Evolutionary conservation across 2,329 filamentous ascomycete species (phyloP).

Genomic region (Colletotrichum falcatum): DNA sequence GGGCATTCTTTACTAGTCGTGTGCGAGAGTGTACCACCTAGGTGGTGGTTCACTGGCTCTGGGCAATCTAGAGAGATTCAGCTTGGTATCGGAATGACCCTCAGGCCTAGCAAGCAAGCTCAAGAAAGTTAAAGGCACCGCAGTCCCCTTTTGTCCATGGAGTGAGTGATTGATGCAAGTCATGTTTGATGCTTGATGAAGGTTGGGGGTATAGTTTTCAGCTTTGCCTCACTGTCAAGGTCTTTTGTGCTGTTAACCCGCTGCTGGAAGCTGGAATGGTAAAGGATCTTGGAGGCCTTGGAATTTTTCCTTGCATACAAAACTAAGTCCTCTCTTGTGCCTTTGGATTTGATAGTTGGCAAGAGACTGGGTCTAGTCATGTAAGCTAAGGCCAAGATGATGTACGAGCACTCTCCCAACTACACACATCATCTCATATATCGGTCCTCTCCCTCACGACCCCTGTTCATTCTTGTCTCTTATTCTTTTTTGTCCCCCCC

Average conservation of each 20-base stretch:
- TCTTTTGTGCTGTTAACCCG: neutral
- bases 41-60: constrained; percentile 15
- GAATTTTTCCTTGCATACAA: neutral
- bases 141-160: neutral
- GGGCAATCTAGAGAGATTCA: constrained; percentile 9
- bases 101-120: constrained; percentile 35
- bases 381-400: neutral
- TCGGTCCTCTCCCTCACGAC: neutral
- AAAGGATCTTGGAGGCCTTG: neutral
- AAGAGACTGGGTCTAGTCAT: neutral
- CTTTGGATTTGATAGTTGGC: neutral
- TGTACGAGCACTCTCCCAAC: neutral
- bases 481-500: neutral
- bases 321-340: no score
- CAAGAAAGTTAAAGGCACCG: constrained; percentile 20
- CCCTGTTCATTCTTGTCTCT: neutral
- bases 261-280: neutral
- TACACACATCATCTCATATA: neutral
- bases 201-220: neutral
- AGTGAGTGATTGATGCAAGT: neutral
- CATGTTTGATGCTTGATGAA: neutral
- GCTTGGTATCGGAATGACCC: constrained; percentile 31
- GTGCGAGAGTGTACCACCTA: neutral
- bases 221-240: neutral
- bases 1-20: constrained; percentile 27